A percentile compares a stretch with the other conserved stretches of the same genome.
Conservation (phyloP, 495 filamentous ascomycete species). For the Trypethelium eluteriae region DNA sequence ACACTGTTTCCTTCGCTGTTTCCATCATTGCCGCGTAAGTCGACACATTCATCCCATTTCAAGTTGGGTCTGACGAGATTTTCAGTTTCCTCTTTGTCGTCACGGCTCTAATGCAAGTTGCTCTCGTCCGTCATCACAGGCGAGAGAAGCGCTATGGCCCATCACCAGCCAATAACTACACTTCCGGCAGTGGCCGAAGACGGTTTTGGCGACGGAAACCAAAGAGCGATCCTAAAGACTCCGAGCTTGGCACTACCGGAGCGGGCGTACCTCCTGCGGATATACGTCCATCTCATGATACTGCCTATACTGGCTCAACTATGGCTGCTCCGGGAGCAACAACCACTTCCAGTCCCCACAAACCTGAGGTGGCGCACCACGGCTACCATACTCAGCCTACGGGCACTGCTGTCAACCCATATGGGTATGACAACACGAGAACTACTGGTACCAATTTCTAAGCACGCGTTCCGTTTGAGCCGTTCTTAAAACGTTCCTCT, state of each 20-base stretch:
- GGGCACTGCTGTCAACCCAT: constrained; percentile 27
- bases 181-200: constrained; percentile 52
- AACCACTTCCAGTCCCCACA: constrained; percentile 14
- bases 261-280: constrained; percentile 23
- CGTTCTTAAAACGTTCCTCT: neutral
- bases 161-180: constrained; percentile 69
- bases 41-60: neutral
- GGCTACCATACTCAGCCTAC: constrained; percentile 26
- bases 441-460: constrained; percentile 18
- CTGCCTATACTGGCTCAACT: constrained; percentile 34
- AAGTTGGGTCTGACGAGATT: neutral
- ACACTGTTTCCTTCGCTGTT: constrained; percentile 69
- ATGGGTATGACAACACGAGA: constrained; percentile 25
- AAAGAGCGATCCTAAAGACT: constrained; percentile 26
- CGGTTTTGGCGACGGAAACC: constrained; percentile 46
- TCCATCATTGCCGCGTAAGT: constrained; percentile 71
- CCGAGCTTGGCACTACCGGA: constrained; percentile 24
- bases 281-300: constrained; percentile 32
- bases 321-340: constrained; percentile 19
- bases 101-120: constrained; percentile 44
- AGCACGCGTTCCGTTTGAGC: neutral
- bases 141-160: constrained; percentile 76
- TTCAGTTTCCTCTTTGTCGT: constrained; percentile 38
- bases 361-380: constrained; percentile 16
- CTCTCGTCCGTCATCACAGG: constrained; percentile 60